Percentiles rank a stretch among this genome's conserved stretches.
Conservation (phyloP, 2,329 filamentous ascomycete species). For the Harringtonia lauricola region DNA sequence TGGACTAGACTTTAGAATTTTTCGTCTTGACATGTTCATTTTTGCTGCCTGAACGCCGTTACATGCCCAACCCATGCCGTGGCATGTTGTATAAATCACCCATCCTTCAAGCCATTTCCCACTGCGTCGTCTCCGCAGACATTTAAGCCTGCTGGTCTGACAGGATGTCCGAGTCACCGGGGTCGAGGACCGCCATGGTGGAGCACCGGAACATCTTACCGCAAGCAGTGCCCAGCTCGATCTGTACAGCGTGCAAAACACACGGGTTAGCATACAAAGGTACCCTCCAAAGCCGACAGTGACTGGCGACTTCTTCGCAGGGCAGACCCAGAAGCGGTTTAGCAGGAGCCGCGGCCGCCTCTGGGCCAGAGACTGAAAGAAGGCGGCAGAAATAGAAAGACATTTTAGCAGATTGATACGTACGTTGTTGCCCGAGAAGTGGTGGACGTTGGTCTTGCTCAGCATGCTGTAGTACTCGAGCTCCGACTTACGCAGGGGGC, state of each 20-base stretch:
- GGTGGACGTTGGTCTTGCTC: constrained; percentile 89
- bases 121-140: neutral
- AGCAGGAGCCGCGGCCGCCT: constrained; percentile 10
- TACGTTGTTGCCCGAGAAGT: constrained; percentile 99
- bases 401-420: constrained; percentile 38
- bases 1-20: neutral
- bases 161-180: constrained; percentile 97
- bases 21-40: neutral
- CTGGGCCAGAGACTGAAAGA: constrained; percentile 15
- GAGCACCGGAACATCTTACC: constrained; percentile 97
- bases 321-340: constrained; percentile 40
- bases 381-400: neutral
- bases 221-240: constrained; percentile 95
- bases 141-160: constrained; percentile 61
- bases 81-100: neutral
- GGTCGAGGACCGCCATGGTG: constrained; percentile 93
- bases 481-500: constrained; percentile 95
- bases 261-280: constrained; percentile 45
- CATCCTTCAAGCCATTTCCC: neutral
- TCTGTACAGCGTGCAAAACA: constrained; percentile 52
- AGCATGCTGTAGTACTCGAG: constrained; percentile 93
- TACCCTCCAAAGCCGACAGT: constrained; percentile 80
- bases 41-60: constrained; percentile 30
- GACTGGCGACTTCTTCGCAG: constrained; percentile 76
- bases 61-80: constrained; percentile 13